Evolutionary conservation across 345 rosid genomes (phyloP).

Genomic region (Passiflora organensis): DNA sequence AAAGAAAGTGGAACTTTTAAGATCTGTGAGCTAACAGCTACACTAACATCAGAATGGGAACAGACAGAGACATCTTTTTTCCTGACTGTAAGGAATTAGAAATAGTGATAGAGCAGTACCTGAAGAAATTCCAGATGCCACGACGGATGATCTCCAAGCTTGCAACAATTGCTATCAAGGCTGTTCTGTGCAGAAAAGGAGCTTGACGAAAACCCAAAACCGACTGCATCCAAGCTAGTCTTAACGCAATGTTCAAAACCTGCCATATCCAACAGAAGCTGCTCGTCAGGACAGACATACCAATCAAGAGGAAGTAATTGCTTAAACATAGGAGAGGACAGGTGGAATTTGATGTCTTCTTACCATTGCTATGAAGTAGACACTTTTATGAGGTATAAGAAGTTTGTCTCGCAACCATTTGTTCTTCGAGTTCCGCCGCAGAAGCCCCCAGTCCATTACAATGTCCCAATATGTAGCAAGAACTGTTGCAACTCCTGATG

Average conservation of each 20-base stretch:
- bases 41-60: neutral
- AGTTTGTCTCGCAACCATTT: constrained; percentile 86
- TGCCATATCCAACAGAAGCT: constrained; percentile 15
- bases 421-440: constrained; percentile 48
- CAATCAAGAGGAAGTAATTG: neutral
- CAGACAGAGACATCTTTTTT: too few species aligned
- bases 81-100: neutral
- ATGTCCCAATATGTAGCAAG: constrained; percentile 64
- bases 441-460: constrained; percentile 74
- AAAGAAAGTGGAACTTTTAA: neutral
- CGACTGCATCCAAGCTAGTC: constrained; percentile 79
- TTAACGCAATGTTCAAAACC: constrained; percentile 58
- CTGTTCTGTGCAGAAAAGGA: constrained; percentile 50
- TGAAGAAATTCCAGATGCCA: constrained; percentile 86
- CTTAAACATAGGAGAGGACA: neutral
- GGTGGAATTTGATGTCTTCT: neutral
- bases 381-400: constrained; percentile 38
- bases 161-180: constrained; percentile 48
- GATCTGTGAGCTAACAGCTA: too few species aligned
- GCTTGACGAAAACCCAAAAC: constrained; percentile 52
- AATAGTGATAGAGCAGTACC: constrained; percentile 26
- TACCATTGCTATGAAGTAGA: constrained; percentile 75
- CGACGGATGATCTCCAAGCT: constrained; percentile 74
- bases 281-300: neutral
- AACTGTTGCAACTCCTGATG: constrained; percentile 50